Conservation (phyloP, 1,284 basidiomycete species). For the Puccinia polysora region DNA sequence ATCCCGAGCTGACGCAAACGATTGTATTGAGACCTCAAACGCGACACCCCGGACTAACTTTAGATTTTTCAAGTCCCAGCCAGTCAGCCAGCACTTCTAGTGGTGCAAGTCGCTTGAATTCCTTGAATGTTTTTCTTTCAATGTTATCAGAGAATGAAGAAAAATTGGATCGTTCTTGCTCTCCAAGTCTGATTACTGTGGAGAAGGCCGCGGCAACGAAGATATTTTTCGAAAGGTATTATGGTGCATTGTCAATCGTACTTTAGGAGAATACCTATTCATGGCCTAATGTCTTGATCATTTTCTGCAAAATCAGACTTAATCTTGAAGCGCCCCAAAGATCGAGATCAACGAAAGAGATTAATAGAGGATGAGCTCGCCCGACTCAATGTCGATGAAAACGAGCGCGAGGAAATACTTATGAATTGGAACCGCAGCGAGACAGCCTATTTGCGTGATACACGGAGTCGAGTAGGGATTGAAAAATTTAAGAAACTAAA, state of each 20-base stretch:
- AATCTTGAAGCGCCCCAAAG: conserved; percentile 63
- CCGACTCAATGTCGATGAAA: conserved; percentile 65
- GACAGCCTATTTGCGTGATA: conserved; percentile 78
- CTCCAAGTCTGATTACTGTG: conserved; percentile 78
- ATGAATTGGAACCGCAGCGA: conserved; percentile 78
- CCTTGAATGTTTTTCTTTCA: not conserved
- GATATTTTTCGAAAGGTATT: conserved; percentile 94
- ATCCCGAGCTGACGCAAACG: conserved; percentile 81
- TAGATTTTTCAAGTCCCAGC: conserved; percentile 46
- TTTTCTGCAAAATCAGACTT: conserved; percentile 58
- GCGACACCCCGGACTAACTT: conserved; percentile 68
- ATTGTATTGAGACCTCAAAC: conserved; percentile 61
- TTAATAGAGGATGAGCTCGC: conserved; percentile 83
- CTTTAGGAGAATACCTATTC: not conserved
- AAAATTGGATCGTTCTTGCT: conserved; percentile 54
- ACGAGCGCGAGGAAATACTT: conserved; percentile 68
- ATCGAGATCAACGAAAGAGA: conserved; percentile 73
- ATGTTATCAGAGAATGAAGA: conserved; percentile 7
- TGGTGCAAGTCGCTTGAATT: not conserved
- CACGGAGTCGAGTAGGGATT: conserved; percentile 72
- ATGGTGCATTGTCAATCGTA: conserved; percentile 56
- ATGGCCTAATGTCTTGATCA: not conserved
- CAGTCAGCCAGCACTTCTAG: conserved; percentile 43
- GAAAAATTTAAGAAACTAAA: conserved; percentile 83
- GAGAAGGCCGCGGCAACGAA: conserved; percentile 87